Evolutionary conservation across 768 basidiomycete species (phyloP), one percentile per base, ranked within the genome.

Genomic region (Infundibulicybe gibba): DNA sequence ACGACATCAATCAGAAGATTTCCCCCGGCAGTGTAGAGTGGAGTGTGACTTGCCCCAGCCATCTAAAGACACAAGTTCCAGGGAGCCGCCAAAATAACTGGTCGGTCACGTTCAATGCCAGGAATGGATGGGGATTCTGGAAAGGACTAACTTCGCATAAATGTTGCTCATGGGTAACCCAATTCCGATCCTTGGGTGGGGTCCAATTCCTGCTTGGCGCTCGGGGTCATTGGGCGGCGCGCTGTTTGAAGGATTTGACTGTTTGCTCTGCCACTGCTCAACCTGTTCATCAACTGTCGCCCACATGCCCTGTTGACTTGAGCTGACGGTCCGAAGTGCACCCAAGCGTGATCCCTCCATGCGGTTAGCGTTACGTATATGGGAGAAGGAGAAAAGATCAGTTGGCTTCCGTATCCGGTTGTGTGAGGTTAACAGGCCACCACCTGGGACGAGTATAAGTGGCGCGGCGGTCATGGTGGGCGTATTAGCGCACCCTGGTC

Each of bases 131-230:
- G 25, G 25, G 25, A 25, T 25, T 25, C 25, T 8, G 25, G 8
- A 3, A 41, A 51, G 41, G 15, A 64, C 79, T 48, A 55, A 89
- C 79, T 83, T 90, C 49, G 90, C 83, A 63, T 82, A 92, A 32
- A 93, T 91, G 56, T 90, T 86, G 61, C 90, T 89, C 89, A 93
- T 90, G 0, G 90, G 89, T 15, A 93, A 65, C 5, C 90, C 90
- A 39, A 93, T 83, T 2, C 90, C 90, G 47, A 92, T 86, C 37
- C 77, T 72, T 39, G 77, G 76, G 61, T 85, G 85, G 6, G 69
- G 68, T 25, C 72, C 75, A 32, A 76, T 70, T 3, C 72, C 72
- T 9, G 68, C 71, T 33, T 69, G 67, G 19, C 65, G 64, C 46
- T 77, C 76, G 19, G 70, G 69, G 50, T 71, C 66, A 25, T 64